phyloP scores from a whole-genome alignment of 108 stramenopile species.

The Schizochytrium sp. region DNA sequence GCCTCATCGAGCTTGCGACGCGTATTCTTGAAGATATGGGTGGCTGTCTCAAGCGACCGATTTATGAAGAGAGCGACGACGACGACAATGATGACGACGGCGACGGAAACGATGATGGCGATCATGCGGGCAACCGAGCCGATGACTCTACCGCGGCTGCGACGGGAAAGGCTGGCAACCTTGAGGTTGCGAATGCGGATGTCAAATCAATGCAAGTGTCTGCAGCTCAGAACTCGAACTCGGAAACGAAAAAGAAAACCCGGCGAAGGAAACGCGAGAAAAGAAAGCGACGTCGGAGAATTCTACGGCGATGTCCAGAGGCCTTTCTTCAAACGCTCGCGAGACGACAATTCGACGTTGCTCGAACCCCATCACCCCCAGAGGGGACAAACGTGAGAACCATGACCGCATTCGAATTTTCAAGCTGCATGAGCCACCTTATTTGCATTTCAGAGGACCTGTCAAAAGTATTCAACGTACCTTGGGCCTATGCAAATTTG shows the following conservation, averaged over 20 bases:
- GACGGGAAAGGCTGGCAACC: not conserved
- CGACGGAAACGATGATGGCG: not conserved
- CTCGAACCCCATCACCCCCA: not conserved
- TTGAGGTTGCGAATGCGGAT: too few species aligned
- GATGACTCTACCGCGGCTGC: not conserved
- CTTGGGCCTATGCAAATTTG: conserved; percentile 22
- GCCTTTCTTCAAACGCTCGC: not conserved
- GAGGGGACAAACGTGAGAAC: not conserved
- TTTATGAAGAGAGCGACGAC: not conserved
- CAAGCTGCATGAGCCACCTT: not conserved
- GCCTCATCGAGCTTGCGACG: not conserved
- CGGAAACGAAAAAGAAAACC: not conserved
- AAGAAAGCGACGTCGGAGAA: not conserved
- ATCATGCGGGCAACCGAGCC: not conserved
- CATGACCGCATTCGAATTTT: conserved; percentile 19
- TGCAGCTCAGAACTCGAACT: not conserved
- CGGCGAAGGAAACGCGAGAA: not conserved
- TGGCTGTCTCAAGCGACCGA: not conserved
- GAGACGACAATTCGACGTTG: not conserved
- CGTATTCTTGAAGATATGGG: conserved; percentile 5
- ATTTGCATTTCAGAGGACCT: not conserved
- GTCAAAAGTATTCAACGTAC: not conserved
- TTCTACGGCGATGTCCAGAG: not conserved
- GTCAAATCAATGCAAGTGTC: not conserved
- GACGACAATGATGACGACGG: not conserved